Evolutionary conservation across 805 yeast species (phyloP), one percentile per base, ranked within the genome.

Genomic region (Danielia reshetovae): DNA sequence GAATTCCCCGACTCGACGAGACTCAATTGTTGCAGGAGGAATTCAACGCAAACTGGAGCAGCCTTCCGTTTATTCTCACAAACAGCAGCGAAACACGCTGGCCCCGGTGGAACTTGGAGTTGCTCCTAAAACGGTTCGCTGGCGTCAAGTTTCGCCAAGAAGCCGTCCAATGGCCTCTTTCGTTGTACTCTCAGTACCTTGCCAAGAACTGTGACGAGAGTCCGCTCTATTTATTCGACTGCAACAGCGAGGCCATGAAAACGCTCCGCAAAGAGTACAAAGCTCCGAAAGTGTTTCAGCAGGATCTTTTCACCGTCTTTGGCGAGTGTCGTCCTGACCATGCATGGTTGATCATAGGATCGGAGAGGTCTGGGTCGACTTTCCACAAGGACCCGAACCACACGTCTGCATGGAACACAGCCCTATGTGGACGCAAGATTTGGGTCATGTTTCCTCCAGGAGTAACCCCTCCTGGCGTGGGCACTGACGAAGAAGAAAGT

Each of bases 371-470:
- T 6, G 97, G 96, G 0, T 85, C 95, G 1, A 83, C 94, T 0
- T 88, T 87, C 57, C 97, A 88, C 57, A 88, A 89, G 49, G 97
- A 88, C 52, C 97, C 97, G 6, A 88, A 88, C 54, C 75, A 77
- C 29, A 89, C 96, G 0, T 77, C 83, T 33, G 96, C 96, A 0
- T 88, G 96, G 96, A 88, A 88, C 55, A 75, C 89, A 0, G 77
- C 80, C 2, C 57, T 88, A 2, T 64, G 73, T 2, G 96, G 96
- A 1, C 62, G 73, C 34, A 87, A 87, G 55, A 65, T 88, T 29
- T 87, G 96, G 96, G 64, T 88, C 15, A 85, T 88, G 95, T 66
- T 86, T 12, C 95, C 95, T 1, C 93, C 94, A 0, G 65, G 68
- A 13, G 60, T 72, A 5, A 70, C 72, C 7, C 95, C 96, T 0